Evolutionary conservation across 176 grass and related monocot genomes (phyloP), one percentile per base, ranked within the genome.

Genomic region (Paspalum notatum): DNA sequence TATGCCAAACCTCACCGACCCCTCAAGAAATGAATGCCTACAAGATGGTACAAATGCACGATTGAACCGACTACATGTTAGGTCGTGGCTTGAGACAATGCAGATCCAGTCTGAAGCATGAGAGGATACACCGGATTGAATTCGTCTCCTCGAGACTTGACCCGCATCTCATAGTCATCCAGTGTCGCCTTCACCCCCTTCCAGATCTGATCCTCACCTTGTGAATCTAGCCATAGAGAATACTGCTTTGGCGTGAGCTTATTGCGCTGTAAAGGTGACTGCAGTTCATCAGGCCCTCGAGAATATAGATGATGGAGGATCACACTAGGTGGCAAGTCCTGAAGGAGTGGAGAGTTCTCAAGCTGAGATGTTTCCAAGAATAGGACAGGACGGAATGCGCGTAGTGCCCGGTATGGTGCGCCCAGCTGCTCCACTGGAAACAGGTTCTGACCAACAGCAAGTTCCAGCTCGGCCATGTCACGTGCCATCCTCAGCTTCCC

Each of bases 361-460:
- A 99, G 90, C 73, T 95, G 96, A 79, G 89, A 91, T 17, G 86
- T 93, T 85, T 99, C 96, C 85, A 99, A 72, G 81, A 99, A 99
- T 49, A 99, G 74, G 27, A 99, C 78, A 20, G 96, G 96, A 3
- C 96, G 88, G 85, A 99, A 93, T 22, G 96, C 93, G 46, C 96
- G 88, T 41, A 96, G 65, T 12, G 93, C 97, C 25, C 91, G 66
- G 77, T 99, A 96, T 79, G 93, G 97, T 22, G 93, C 79, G 16
- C 97, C 97, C 16, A 99, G 87, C 89, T 99, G 93, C 79, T 99
- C 93, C 18, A 99, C 97, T 78, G 97, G 97, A 84, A 96, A 99
- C 40, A 99, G 85, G 73, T 99, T 99, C 86, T 99, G 97, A 39
- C 93, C 88, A 75, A 99, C 67, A 1, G 97, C 88, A 4, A 95